These are phyloP conservation scores for Amorphotheca resinae DNA, from an alignment of 495 filamentous ascomycete genomes.

Conservation along the genomic window DNA sequence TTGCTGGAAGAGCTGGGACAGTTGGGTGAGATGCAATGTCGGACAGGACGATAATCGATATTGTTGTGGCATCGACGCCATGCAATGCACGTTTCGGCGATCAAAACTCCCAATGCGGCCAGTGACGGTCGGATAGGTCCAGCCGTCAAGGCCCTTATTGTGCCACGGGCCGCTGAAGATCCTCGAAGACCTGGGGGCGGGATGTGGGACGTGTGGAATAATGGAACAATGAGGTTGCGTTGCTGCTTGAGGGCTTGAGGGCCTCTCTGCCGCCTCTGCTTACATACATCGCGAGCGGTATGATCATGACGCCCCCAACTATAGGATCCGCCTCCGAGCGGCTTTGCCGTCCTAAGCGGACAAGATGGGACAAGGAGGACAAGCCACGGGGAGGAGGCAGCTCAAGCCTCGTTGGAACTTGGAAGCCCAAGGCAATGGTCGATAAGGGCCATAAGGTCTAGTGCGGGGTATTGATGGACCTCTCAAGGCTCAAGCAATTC, in stretches of 20 bases:
- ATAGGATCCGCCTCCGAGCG: neutral
- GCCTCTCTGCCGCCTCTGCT: neutral
- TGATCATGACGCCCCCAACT: neutral
- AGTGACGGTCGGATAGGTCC: neutral
- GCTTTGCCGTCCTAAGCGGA: neutral
- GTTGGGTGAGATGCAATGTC: neutral
- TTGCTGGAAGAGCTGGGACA: neutral
- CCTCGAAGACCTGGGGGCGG: no score
- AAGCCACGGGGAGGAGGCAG: no score
- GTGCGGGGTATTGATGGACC: neutral
- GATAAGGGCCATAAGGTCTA: no score
- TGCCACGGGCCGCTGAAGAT: neutral
- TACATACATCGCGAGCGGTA: neutral
- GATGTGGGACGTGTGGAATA: no score
- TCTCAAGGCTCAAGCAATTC: no score
- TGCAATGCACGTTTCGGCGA: constrained; percentile 4
- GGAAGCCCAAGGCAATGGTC: no score
- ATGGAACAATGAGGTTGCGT: no score
- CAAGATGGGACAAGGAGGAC: neutral
- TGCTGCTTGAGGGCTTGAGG: neutral
- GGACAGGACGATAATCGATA: neutral
- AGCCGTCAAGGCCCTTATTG: neutral
- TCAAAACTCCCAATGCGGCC: neutral
- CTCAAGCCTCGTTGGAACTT: no score
- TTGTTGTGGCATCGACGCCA: neutral